These are phyloP conservation scores for Spatholobus suberectus DNA, from an alignment of 306 rosid species.

Conservation along the genomic window DNA sequence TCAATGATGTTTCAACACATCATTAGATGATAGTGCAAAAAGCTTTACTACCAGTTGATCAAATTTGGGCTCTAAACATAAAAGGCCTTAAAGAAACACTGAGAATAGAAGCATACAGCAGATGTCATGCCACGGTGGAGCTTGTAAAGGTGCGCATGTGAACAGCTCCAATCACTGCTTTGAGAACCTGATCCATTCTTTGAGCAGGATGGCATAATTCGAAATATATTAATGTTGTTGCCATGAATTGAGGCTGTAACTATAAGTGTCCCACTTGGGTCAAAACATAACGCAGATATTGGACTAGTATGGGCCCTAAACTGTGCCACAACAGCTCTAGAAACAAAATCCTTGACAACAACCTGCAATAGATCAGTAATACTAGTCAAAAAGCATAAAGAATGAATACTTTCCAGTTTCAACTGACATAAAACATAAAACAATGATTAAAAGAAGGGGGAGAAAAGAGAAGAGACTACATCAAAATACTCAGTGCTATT, in stretches of 20 bases:
- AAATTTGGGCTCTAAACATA: slow-evolving; percentile 30
- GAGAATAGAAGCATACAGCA: slow-evolving; percentile 68
- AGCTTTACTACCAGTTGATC: slow-evolving; percentile 7
- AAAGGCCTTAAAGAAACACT: slow-evolving; percentile 37
- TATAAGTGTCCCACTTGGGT: slow-evolving; percentile 92
- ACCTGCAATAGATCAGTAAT: slow-evolving; percentile 66
- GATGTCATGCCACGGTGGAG: slow-evolving; percentile 95
- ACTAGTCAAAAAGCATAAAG: slow-evolving; percentile 28
- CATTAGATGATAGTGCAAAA: slow-evolving; percentile 14
- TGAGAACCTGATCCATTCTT: slow-evolving; percentile 67
- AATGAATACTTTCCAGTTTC: slow-evolving; percentile 40
- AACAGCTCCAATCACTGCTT: slow-evolving; percentile 70
- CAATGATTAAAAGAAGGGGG: background rate
- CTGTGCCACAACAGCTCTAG: slow-evolving; percentile 77
- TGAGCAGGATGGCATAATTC: slow-evolving; percentile 79
- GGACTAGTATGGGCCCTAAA: slow-evolving; percentile 95
- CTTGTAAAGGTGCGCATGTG: slow-evolving; percentile 91
- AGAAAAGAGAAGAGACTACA: slow-evolving; percentile 9
- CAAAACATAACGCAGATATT: slow-evolving; percentile 87
- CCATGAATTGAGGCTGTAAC: slow-evolving; percentile 93
- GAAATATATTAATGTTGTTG: slow-evolving; percentile 82
- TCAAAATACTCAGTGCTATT: slow-evolving; percentile 39
- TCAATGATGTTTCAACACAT: slow-evolving; percentile 24
- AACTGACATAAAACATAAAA: slow-evolving; percentile 34
- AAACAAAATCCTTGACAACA: slow-evolving; percentile 76